phyloP scores from a whole-genome alignment of 2,329 filamentous ascomycete species.

The Arthrinium puccinioides region DNA sequence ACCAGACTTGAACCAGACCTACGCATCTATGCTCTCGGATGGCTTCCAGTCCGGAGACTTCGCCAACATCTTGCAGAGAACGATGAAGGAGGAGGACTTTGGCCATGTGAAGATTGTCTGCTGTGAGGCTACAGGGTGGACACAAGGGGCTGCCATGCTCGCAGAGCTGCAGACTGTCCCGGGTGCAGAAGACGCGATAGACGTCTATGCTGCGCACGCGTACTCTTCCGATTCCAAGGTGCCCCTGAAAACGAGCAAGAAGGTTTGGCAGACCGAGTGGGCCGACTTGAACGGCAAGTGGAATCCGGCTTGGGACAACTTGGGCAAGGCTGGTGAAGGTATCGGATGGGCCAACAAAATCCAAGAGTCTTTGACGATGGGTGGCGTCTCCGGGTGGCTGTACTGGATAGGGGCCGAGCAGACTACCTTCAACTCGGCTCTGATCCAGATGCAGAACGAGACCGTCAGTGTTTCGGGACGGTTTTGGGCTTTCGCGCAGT shows the following conservation, averaged over 20 bases:
- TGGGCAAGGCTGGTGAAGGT: conserved; percentile 33
- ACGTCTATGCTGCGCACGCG: conserved; percentile 32
- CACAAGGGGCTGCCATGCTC: conserved; percentile 6
- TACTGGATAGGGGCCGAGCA: conserved; percentile 26
- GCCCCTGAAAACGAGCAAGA: conserved; percentile 20
- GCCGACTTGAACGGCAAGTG: conserved; percentile 32
- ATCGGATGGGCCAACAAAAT: conserved; percentile 40
- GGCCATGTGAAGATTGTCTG: conserved; percentile 24
- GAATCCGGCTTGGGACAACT: conserved; percentile 32
- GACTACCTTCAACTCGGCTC: conserved; percentile 6
- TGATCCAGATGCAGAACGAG: not conserved
- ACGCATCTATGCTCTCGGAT: conserved; percentile 39
- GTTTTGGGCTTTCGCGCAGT: conserved; percentile 2
- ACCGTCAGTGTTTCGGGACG: not conserved
- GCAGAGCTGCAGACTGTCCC: conserved; percentile 10
- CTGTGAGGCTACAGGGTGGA: conserved; percentile 32
- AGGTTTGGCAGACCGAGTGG: conserved; percentile 41
- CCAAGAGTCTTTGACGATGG: conserved; percentile 32
- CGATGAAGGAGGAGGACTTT: conserved; percentile 22
- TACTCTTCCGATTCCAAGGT: conserved; percentile 29
- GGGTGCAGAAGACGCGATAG: conserved; percentile 25
- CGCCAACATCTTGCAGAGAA: conserved; percentile 37
- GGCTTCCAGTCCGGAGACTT: conserved; percentile 42
- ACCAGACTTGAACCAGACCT: conserved; percentile 19
- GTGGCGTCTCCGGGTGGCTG: conserved; percentile 36